Evolutionary conservation across 352 stramenopile genomes (phyloP), one percentile per base, ranked within the genome.

Genomic region (Thalassiosira mediterranea): DNA sequence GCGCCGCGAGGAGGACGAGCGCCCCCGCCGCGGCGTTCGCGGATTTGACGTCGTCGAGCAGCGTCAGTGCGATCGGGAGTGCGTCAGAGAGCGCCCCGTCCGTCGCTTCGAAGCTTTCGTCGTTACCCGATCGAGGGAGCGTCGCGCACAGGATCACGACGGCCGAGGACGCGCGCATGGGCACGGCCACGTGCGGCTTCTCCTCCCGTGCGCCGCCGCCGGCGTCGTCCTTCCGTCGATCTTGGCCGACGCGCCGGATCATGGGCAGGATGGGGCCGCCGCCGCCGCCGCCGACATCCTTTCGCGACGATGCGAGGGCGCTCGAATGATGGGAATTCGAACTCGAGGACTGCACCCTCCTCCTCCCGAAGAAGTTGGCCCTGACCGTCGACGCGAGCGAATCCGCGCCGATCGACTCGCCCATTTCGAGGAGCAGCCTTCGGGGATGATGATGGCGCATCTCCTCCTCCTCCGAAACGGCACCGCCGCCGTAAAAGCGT

Each of bases 331-430:
- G 3, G n/a, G 47, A 59, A 21, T 8, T 13, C 8, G 11, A 64
- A 40, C 19, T 48, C 23, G 21, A 40, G 37, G 57, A 51, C 0
- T 26, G 51, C 44, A 71, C 19, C 7, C 13, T 49, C 47, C 59
- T 23, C 32, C 58, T 73, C 19, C 65, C 81, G 64, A 83, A 89
- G 62, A 89, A 89, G 48, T 83, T 57, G 11, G 78, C 62, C 4
- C 81, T 68, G 7, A 72, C 19, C 7, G 63, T 64, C 52, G 72
- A 67, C 34, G 56, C 32, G 13, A 86, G 40, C 19, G 72, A 13
- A 21, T 66, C 47, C 19, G 61, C 32, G 38, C 63, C 67, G n/a
- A 83, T 32, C 10, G 66, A 66, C 42, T 60, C 38, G 51, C 63
- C 48, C 28, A 81, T 81, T 42, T 34, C 23, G 31, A 19, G 23